Evolutionary conservation across 768 basidiomycete species (phyloP), one percentile per base, ranked within the genome.

Genomic region (Kwoniella shandongensis): DNA sequence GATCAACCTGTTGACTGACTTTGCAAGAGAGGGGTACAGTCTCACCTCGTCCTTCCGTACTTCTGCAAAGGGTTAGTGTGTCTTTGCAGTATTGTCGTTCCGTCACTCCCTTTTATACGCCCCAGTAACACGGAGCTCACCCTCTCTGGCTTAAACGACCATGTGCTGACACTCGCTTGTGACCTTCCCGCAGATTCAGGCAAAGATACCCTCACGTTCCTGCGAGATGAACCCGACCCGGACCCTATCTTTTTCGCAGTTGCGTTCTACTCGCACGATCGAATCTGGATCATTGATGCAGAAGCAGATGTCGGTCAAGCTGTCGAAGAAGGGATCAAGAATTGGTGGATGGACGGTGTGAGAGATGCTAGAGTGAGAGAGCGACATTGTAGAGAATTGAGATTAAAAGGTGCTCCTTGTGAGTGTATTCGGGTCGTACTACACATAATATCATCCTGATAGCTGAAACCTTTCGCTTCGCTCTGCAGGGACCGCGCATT

Each of bases 261-360:
- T 0, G 70, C 65, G 11, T 72, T 72, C 47, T 59, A 69, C 51
- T 65, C 63, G 2, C 50, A 46, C 46, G 70, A 72, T 36, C 47
- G 66, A 35, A 59, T 72, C 25, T 72, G 70, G 70, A 69, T 72
- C 29, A 72, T 72, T 48, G 70, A 72, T 35, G 65, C 70, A n/a
- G 69, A 70, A 36, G 70, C 70, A 4, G 70, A 72, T 35, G 61
- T 72, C 1, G 70, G 70, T 3, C 55, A 72, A 42, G 61, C 59
- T 3, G 40, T 72, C 7, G 70, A 72, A 45, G 60, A 67, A 49
- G 68, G 67, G 7, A 69, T 72, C 49, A 65, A 56, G 40, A 54
- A 50, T 11, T 62, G 47, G 39, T 72, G 70, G 70, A 17, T 61
- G 3, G 66, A 69, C 29, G 70, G 70, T 12, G 54, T 72, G 4